A percentile compares a stretch with the other conserved stretches of the same genome.
These are phyloP conservation scores for Themeda triandra DNA, from an alignment of 176 grass and related monocot species.

Conservation along the genomic window DNA sequence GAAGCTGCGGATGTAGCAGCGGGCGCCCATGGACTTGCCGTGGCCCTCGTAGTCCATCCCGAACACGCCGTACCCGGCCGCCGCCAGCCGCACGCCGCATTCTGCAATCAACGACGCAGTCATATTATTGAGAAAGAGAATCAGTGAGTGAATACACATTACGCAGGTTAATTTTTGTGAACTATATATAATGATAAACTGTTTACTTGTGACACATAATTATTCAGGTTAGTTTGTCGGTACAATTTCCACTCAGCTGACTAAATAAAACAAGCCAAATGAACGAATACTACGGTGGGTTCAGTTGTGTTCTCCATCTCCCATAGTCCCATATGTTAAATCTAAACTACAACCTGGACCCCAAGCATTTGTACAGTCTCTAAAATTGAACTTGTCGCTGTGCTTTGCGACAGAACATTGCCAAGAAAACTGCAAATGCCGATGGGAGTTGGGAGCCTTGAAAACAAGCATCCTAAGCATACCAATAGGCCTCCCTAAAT, in stretches of 20 bases:
- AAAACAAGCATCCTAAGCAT: not conserved
- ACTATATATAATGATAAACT: not conserved
- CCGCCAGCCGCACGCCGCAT: slow-evolving; percentile 43
- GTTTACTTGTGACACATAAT: not conserved
- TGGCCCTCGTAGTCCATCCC: slow-evolving; percentile 96
- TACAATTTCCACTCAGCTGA: no score
- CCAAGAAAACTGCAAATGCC: not conserved
- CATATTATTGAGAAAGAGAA: not conserved
- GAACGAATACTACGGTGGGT: no score
- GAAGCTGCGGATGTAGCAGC: slow-evolving; percentile 90
- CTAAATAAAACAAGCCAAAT: no score
- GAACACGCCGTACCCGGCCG: slow-evolving; percentile 66
- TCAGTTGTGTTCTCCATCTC: no score
- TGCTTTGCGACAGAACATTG: no score
- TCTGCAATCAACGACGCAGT: slow-evolving; percentile 18
- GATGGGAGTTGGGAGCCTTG: not conserved
- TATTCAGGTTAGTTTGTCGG: not conserved
- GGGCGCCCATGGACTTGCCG: slow-evolving; percentile 67
- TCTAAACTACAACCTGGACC: no score
- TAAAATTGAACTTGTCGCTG: no score
- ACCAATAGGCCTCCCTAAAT: not conserved
- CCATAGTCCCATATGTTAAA: no score
- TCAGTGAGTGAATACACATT: not conserved
- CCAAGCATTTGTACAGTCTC: no score
- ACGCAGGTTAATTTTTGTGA: not conserved